Conservation (phyloP, 2,329 filamentous ascomycete genomes). For the Botryotinia narcissicola region DNA sequence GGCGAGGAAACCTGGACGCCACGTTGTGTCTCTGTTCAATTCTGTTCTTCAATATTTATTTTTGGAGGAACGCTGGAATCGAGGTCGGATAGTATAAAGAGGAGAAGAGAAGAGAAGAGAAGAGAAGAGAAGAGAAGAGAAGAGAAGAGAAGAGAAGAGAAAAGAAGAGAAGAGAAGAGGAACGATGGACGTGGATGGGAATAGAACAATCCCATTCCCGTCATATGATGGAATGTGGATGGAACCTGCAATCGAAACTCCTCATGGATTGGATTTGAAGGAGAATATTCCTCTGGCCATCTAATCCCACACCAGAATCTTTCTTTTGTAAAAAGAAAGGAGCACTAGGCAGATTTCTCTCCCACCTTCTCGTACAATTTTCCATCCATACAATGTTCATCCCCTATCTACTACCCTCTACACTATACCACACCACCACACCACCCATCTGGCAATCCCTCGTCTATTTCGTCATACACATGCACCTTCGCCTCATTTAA, state of each 20-base stretch:
- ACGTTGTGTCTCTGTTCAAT: conserved; percentile 5
- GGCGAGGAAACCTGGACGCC: conserved; percentile 10
- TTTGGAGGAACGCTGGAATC: neutral
- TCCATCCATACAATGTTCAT: neutral
- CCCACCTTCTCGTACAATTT: neutral
- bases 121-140: neutral
- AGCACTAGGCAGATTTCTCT: neutral
- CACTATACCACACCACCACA: neutral
- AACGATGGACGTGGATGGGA: neutral
- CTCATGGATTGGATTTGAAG: neutral
- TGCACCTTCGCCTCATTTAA: neutral
- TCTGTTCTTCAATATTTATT: neutral
- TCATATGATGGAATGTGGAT: neutral
- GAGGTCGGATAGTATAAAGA: neutral
- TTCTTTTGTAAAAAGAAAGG: neutral
- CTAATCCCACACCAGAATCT: neutral
- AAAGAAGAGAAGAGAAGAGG: neutral
- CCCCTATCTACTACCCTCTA: neutral
- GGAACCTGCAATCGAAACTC: neutral
- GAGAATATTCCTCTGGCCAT: neutral
- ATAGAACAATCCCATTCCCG: neutral
- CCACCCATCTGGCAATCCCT: neutral
- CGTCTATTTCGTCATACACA: neutral
- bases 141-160: neutral
- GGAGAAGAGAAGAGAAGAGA: neutral